Base-by-base conservation (phyloP, 2,329 filamentous ascomycete genomes). In the Fusarium paranaense region DNA sequence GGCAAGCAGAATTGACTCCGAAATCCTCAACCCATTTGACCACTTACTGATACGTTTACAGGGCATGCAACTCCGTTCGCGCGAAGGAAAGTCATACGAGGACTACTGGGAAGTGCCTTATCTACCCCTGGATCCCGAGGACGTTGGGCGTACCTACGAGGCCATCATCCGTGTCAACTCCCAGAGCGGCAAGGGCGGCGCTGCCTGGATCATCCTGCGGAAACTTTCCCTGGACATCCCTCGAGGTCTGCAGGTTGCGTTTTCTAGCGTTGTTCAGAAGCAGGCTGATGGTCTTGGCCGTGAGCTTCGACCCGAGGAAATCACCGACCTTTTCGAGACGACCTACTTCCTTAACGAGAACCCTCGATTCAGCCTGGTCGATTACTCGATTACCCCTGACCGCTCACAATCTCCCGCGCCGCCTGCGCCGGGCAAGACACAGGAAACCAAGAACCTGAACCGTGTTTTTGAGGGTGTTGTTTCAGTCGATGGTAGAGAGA, bases 391-490 rank as follows among this genome's bases (percentile, higher is more conserved):
- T n/a, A 20, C 58, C n/a, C 58, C 58, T 33, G 58, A 61, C 38
- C 58, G 58, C 27, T 61, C 58, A 61, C 58, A 45, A 32, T 61
- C 58, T 45, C 58, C 58, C 14, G 30, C 25, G 1, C 58, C 58
- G 4, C 37, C 58, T 13, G 37, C 35, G 18, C 58, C 58, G 18
- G 58, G 58, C 13, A 61, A 61, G 37, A 61, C 58, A 9, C 58
- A 61, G 38, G 58, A 61, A 2, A 61, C 58, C 11, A 61, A 61
- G 25, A 42, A 61, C 38, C n/a, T 56, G 27, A 22, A 32, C 8
- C 52, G 89, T 98, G 87, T 94, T 47, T 98, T 98, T 83, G 91
- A 93, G 60, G 95, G 96, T 79, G 90, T 98, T 60, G 89, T 98
- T 69, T 88, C 92, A 60, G 92, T 97, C 72, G 94, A 98, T 77